Base-by-base conservation (phyloP, 2,329 filamentous ascomycete species). In the Alternaria gaisen region DNA sequence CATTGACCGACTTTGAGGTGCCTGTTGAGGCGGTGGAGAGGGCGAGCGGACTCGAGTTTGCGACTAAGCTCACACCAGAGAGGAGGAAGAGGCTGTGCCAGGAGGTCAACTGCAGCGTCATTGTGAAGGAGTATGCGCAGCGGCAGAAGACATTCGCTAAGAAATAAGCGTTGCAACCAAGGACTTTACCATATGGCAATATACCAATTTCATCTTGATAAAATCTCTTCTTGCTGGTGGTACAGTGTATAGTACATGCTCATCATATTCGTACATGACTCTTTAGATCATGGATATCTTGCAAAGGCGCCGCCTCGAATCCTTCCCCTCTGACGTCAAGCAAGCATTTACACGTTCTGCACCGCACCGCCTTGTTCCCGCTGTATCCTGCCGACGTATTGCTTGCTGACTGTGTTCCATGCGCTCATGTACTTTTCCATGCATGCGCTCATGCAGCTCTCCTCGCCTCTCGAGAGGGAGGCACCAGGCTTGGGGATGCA, bases 11-110 rank as follows among this genome's bases (percentile, higher is more conserved):
- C 76, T 99, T 99, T 74, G 94, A 98, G 83, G 95, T 98, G 26
- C 94, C 95, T 0, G 77, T 99, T 38, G 94, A 98, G 84, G 91
- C 90, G 10, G 89, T 99, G 36, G 95, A 99, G 86, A 86, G 93
- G 65, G 94, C 95, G 2, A 94, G 91, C 67, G 95, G 95, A 5
- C 82, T 99, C 72, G 93, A 97, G 77, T 99, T 99, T 80, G 92
- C 92, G 28, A 84, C 85, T 20, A 91, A 94, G 81, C 81, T 99
- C 75, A 91, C 93, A 6, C 78, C 84, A 3, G 83, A 88, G 73
- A 86, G 94, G 70, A 86, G 92, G 74, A 93, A 88, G 82, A 86
- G 90, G 63, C 83, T 99, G 54, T 99, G 95, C 79, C 85, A 91
- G 67, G 94, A 99, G 75, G 86, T 93, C n/a, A 87, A 84, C 64